Base-by-base conservation (phyloP, 495 filamentous ascomycete genomes). In the Daldinia grandis region DNA sequence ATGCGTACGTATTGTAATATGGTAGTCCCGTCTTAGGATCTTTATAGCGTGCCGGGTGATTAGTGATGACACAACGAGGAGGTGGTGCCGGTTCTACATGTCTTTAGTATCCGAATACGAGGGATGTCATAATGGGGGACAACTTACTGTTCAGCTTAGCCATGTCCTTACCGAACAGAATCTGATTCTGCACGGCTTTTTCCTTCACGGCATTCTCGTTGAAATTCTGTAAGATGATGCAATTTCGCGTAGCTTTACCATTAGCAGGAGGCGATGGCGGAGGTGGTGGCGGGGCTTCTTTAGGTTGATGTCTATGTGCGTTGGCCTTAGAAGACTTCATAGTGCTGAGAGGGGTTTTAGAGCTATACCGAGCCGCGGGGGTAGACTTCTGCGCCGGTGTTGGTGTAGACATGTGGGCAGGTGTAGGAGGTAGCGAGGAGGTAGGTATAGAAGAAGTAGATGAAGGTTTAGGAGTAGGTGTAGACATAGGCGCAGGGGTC, bases 11-110 rank as follows among this genome's bases (percentile, higher is more conserved):
- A 72, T 91, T 93, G 38, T 86, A 85, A 77, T 92, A 97, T 9
- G 91, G 87, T 24, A 97, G 83, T 0, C 90, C 90, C 0, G 93
- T 96, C 67, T 83, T 84, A 0, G 92, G 91, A 72, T 97, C 93
- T 37, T 88, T 84, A 77, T 93, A 95, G 49, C 85, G 87, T 21
- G 93, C 93, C 42, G 90, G 89, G 54, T 91, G 87, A 69, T 89
- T 88, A 8, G 93, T 95, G 78, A 97, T 94, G 58, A 89, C 88
- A 77, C 93, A 97, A 54, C 90, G 83, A 54, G 86, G 76, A 5
- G 72, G 69, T 1, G 81, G 78, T 21, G 77, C 75, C 62, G 83
- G 83, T 77, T 85, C 84, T 86, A 47, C 21, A 27, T n/a, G 63
- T 60, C 17, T 61, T 78, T 37, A 74, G 69, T 55, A 24, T 24